phyloP scores from a whole-genome alignment of 345 rosid species.

The Psidium guajava region DNA sequence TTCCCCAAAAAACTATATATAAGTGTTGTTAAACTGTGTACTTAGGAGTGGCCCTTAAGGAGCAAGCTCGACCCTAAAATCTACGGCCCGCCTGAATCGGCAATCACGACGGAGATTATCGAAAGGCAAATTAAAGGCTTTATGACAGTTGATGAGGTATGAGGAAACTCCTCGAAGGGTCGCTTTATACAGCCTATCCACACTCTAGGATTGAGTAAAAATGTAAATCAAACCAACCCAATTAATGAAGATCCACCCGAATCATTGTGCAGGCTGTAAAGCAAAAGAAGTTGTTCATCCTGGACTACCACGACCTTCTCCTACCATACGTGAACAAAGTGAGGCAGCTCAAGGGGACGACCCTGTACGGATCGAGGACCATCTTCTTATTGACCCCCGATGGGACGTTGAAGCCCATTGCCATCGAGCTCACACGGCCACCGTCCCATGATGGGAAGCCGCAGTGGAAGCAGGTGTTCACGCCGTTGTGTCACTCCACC shows the following conservation, averaged over 20 bases:
- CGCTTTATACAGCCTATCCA: background rate
- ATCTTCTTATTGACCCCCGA: conserved; percentile 42
- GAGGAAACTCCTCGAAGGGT: background rate
- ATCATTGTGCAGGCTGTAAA: conserved; percentile 23
- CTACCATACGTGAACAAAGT: conserved; percentile 61
- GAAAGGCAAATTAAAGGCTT: conserved; percentile 45
- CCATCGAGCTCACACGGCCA: conserved; percentile 61
- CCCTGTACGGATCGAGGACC: conserved; percentile 56
- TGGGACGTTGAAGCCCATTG: conserved; percentile 42
- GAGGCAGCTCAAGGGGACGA: conserved; percentile 33
- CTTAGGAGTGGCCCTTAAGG: conserved; percentile 77
- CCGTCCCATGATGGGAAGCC: conserved; percentile 28
- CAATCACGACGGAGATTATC: conserved; percentile 46
- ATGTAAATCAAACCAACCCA: background rate
- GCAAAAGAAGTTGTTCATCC: conserved; percentile 36
- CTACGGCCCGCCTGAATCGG: conserved; percentile 61
- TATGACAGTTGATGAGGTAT: conserved; percentile 41
- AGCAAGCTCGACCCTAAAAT: conserved; percentile 59
- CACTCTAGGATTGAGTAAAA: background rate
- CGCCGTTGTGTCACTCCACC: conserved; percentile 34
- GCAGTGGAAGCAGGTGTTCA: conserved; percentile 53
- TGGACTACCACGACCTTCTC: conserved; percentile 50
- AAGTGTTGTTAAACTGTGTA: background rate
- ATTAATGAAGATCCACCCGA: background rate
- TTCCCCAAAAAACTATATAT: background rate